Base-by-base conservation (phyloP, 441 rosid genomes). In the Erodium trifolium region DNA sequence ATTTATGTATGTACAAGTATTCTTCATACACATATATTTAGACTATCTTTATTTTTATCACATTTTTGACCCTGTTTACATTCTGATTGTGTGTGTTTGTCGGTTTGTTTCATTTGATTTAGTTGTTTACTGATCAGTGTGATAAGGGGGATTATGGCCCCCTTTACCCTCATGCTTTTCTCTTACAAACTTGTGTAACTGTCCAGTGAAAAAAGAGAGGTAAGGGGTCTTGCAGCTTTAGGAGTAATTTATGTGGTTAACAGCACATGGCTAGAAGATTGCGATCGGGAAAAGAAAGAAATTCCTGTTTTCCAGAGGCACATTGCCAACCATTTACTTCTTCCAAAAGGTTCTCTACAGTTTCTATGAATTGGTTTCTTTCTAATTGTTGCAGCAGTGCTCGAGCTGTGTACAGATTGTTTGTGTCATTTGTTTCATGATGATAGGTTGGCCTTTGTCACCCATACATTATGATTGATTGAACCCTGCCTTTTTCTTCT, bases 251-350 rank as follows among this genome's bases (percentile, higher is more conserved):
- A 86, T 72, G 96, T 89, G 81, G 97, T 96, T 67, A 83, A 83
- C 77, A 76, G 83, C 72, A 81, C 76, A 66, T 96, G 99, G 99
- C 97, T 95, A 78, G 91, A 92, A 83, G 98, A 92, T 74, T 92
- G 99, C 82, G 81, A 82, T 75, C 82, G 80, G 66, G 84, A 84
- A 80, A 87, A 79, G 87, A 89, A 82, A 82, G 98, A 92, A 83
- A 63, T 91, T 27, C 87, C 88, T 75, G 82, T 92, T 72, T 77
- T 74, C 35, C 81, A 64, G 65, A 80, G 80, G 77, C 93, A 96
- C 84, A 60, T 83, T 73, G 99, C 98, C 29, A 70, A 81, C 78
- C 86, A 87, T 73, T 76, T 93, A 71, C 88, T 92, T 72, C 84
- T 85, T 77, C 97, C 97, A 29, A 89, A 86, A 91, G 98, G 99